These are phyloP conservation scores for Trifolium pratense DNA, from an alignment of 306 rosid genomes.

Conservation along the genomic window DNA sequence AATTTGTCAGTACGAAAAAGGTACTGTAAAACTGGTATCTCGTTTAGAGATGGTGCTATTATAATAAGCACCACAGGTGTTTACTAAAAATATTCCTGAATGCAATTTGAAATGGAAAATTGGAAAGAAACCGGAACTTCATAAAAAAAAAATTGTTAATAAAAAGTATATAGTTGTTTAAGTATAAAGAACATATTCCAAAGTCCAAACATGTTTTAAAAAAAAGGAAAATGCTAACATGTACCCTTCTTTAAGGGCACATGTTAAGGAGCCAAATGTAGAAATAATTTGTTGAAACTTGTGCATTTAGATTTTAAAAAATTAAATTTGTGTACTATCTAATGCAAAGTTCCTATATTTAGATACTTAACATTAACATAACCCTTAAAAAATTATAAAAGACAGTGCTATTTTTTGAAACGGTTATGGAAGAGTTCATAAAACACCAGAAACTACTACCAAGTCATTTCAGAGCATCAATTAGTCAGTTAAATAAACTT, in stretches of 20 bases:
- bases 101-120: slow-evolving; percentile 5
- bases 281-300: too few species aligned
- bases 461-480: slow-evolving; percentile 14
- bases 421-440: neutral
- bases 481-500: slow-evolving; percentile 16
- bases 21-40: slow-evolving; percentile 31
- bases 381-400: neutral
- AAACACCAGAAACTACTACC: slow-evolving; percentile 21
- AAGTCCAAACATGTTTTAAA: slow-evolving; percentile 12
- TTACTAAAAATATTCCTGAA: neutral
- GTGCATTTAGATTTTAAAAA: too few species aligned
- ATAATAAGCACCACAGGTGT: slow-evolving; percentile 9
- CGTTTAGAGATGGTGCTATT: slow-evolving; percentile 11
- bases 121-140: slow-evolving; percentile 12
- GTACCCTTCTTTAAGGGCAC: too few species aligned
- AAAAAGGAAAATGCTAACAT: neutral
- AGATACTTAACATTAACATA: too few species aligned
- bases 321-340: too few species aligned
- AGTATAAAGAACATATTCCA: slow-evolving; percentile 30
- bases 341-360: too few species aligned
- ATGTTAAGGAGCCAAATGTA: too few species aligned
- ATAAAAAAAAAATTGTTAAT: slow-evolving; percentile 18
- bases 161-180: slow-evolving; percentile 2
- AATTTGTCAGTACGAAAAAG: slow-evolving; percentile 28
- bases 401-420: slow-evolving; percentile 4